Evolutionary conservation across 1,139 yeast genomes (phyloP).

Genomic region (Nadsonia starkeyi-henricii): DNA sequence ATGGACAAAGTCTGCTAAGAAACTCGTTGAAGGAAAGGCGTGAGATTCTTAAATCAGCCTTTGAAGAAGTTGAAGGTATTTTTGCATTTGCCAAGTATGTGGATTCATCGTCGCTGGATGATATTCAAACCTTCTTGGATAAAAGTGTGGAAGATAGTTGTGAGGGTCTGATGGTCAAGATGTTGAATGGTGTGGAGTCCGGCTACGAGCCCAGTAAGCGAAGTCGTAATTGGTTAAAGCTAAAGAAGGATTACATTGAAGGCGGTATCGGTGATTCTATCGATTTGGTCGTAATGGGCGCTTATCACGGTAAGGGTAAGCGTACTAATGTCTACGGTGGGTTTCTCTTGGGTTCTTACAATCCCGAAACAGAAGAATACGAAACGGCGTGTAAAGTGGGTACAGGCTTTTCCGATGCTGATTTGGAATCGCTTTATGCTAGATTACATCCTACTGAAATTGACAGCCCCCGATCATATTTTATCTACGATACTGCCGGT

Average conservation of each 20-base stretch:
- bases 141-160: constrained; percentile 82
- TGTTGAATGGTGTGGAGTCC: constrained; percentile 68
- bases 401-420: constrained; percentile 89
- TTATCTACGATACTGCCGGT: constrained; percentile 44
- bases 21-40: constrained; percentile 61
- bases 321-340: constrained; percentile 95
- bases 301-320: constrained; percentile 86
- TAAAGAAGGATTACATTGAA: constrained; percentile 84
- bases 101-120: constrained; percentile 59
- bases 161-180: constrained; percentile 94
- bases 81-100: constrained; percentile 68
- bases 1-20: constrained; percentile 59
- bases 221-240: constrained; percentile 87
- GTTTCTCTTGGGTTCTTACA: constrained; percentile 76
- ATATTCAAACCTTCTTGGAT: constrained; percentile 70
- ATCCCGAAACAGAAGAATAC: constrained; percentile 78
- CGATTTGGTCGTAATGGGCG: constrained; percentile 89
- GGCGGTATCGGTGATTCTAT: constrained; percentile 87
- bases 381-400: constrained; percentile 96
- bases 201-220: constrained; percentile 89
- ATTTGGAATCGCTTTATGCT: constrained; percentile 44
- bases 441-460: constrained; percentile 58
- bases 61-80: constrained; percentile 57
- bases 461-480: constrained; percentile 51
- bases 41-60: constrained; percentile 37